These are phyloP conservation scores for Cordia subcordata DNA, from an alignment of 257 asterid genomes.

Conservation along the genomic window DNA sequence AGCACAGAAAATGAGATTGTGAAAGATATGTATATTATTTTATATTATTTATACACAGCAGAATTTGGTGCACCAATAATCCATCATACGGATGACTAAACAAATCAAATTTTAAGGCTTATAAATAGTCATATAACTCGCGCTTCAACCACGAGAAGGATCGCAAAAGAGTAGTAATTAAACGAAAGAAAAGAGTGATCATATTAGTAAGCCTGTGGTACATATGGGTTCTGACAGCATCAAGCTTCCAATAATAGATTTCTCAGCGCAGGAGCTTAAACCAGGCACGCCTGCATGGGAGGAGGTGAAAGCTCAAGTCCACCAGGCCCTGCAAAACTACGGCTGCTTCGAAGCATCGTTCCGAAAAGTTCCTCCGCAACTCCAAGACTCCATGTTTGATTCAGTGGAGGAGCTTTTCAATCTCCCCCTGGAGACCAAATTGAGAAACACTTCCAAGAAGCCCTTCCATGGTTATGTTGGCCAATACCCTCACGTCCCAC, in stretches of 20 bases:
- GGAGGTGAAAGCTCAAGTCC: slow-evolving; percentile 29
- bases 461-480: slow-evolving; percentile 66
- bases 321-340: slow-evolving; percentile 35
- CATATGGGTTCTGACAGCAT: slow-evolving; percentile 35
- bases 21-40: too few species aligned
- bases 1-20: too few species aligned
- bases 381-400: slow-evolving; percentile 28
- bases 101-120: too few species aligned
- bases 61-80: neutral
- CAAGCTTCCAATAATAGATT: slow-evolving; percentile 48
- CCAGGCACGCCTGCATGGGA: slow-evolving; percentile 34
- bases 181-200: neutral
- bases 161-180: neutral
- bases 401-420: slow-evolving; percentile 38
- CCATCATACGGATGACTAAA: too few species aligned
- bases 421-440: slow-evolving; percentile 49
- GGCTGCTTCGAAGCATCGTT: slow-evolving; percentile 65
- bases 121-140: too few species aligned
- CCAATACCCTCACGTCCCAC: slow-evolving; percentile 39
- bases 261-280: slow-evolving; percentile 26
- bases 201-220: neutral
- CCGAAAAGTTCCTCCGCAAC: slow-evolving; percentile 22
- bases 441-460: slow-evolving; percentile 40
- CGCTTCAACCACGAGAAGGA: neutral
- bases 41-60: too few species aligned